A percentile compares a stretch with the other conserved stretches of the same genome.
Evolutionary conservation across 2,329 filamentous ascomycete species (phyloP).

Genomic region (Fusarium zealandicum): DNA sequence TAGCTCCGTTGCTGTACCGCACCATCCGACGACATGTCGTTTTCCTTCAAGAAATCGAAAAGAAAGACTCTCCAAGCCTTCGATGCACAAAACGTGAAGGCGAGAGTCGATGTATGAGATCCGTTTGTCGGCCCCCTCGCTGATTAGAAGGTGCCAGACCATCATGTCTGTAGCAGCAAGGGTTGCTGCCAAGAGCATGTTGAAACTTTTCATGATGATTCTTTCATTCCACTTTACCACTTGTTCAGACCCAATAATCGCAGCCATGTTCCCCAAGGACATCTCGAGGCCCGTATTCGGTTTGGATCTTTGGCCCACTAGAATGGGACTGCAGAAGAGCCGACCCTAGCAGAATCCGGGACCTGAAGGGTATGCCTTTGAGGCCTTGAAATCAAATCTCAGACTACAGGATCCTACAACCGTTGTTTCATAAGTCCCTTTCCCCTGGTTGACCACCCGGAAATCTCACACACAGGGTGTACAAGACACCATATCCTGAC

Average conservation of each 20-base stretch:
- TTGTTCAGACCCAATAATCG: background rate
- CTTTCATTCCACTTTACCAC: constrained; percentile 1
- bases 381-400: background rate
- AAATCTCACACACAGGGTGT: background rate
- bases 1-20: constrained; percentile 5
- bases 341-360: constrained; percentile 12
- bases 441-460: background rate
- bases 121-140: background rate
- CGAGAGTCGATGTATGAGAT: constrained; percentile 17
- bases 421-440: background rate
- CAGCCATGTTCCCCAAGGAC: background rate
- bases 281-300: constrained; percentile 11
- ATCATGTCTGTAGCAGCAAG: background rate
- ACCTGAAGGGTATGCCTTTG: no score
- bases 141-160: constrained; percentile 16
- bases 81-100: background rate
- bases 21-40: constrained; percentile 22
- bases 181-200: constrained; percentile 4
- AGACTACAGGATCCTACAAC: background rate
- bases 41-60: constrained; percentile 5
- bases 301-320: background rate
- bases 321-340: background rate
- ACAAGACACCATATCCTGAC: background rate
- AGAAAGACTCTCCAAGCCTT: background rate
- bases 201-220: constrained; percentile 20